Conservation (phyloP, 2,329 filamentous ascomycete species). For the Paecilomyces variotii region DNA sequence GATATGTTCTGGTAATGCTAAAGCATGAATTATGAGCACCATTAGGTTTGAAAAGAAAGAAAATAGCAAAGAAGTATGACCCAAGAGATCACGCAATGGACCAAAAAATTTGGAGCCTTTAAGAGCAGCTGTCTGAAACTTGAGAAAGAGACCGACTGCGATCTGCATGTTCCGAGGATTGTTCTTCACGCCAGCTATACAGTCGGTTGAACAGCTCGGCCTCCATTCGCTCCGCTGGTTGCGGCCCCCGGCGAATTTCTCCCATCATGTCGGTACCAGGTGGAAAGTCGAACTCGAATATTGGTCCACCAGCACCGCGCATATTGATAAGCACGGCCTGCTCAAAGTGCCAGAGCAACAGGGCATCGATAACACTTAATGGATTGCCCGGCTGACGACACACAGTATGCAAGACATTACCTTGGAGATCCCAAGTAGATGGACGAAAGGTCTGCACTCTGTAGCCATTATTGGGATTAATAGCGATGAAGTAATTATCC, state of each 20-base stretch:
- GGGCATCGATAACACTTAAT: constrained; percentile 1
- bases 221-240: constrained; percentile 1
- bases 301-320: constrained; percentile 6
- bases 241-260: constrained; percentile 3
- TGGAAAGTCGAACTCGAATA: constrained; percentile 9
- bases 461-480: constrained; percentile 6
- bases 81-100: too few species aligned
- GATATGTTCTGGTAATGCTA: too few species aligned
- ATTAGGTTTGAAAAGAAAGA: too few species aligned
- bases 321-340: constrained; percentile 8
- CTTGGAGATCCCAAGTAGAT: background rate
- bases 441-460: background rate
- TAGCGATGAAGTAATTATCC: constrained; percentile 1
- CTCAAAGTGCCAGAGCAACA: constrained; percentile 7
- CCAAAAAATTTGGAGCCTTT: too few species aligned
- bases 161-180: too few species aligned
- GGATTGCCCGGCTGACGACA: constrained; percentile 1
- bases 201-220: constrained; percentile 1
- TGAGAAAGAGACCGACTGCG: too few species aligned
- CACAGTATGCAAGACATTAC: constrained; percentile 1
- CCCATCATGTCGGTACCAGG: constrained; percentile 9
- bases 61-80: too few species aligned
- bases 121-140: too few species aligned
- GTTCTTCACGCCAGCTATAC: background rate
- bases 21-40: too few species aligned